Evolutionary conservation across 768 basidiomycete genomes (phyloP), one percentile per base, ranked within the genome.

Genomic region (Hemileccinum rubropunctum): DNA sequence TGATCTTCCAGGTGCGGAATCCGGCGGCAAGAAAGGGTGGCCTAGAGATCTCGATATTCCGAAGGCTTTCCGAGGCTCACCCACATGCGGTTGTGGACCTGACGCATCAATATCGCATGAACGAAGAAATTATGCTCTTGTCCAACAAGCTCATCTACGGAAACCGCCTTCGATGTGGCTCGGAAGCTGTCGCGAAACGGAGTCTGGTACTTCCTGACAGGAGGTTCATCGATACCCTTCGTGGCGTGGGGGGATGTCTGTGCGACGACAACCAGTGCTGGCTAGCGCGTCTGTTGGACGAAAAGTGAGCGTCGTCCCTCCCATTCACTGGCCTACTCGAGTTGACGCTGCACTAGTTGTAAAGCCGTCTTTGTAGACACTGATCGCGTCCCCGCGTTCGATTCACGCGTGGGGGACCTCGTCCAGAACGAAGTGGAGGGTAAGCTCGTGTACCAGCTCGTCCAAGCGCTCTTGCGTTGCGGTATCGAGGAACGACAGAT

Each of bases 361-460:
- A 90, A 86, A 67, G 92, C 87, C 7, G 76, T 98, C 34, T 98
- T 99, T 57, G 82, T 98, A n/a, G 87, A 98, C 62, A 99, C 97
- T 0, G 97, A 98, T 58, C 62, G 54, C 0, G 65, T 94, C 3
- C 87, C 92, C 0, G 95, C 87, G 0, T 70, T 63, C 7, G 95
- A 98, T 59, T 88, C 88, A 0, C 81, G 83, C 14, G 80, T 87
- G 1, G 94, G 95, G 6, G 88, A 94, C 58, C 77, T 98, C 10
- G 86, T 97, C 7, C 93, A 98, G 61, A 99, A 99, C 67, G 79
- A 80, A 47, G 71, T 78, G 0, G 97, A 99, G 61, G 95, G 88
- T 3, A 69, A 69, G 36, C 72, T 86, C 17, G 81, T 84, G 10
- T 73, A 73, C 39, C 84, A 97, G 71, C 68, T 92, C 34, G 75